These are phyloP conservation scores for Biscutella laevigata DNA, from an alignment of 441 rosid genomes.

Conservation along the genomic window DNA sequence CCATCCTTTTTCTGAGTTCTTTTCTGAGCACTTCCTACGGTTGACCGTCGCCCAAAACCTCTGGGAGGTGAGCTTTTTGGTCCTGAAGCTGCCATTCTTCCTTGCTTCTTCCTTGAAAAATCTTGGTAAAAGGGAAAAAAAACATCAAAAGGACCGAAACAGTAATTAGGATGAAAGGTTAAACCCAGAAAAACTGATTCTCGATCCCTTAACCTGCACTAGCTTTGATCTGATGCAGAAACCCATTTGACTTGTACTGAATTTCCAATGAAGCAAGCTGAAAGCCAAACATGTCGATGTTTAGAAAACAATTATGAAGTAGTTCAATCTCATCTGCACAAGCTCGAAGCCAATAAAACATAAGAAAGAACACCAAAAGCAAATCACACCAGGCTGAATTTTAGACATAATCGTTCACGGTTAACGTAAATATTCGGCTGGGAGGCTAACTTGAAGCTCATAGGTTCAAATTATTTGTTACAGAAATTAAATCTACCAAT, in stretches of 20 bases:
- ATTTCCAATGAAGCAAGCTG: conserved; percentile 48
- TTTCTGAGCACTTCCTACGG: conserved; percentile 39
- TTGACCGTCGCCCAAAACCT: conserved; percentile 39
- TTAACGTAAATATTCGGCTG: not conserved
- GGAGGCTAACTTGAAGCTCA: not conserved
- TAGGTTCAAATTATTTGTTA: too few species aligned
- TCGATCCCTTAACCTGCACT: conserved; percentile 57
- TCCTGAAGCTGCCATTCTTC: conserved; percentile 36
- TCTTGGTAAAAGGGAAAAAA: conserved; percentile 35
- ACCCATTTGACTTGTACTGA: conserved; percentile 28
- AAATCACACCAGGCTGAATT: not conserved
- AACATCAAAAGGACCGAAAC: conserved; percentile 1
- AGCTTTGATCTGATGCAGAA: conserved; percentile 43
- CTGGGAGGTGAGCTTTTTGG: conserved; percentile 41
- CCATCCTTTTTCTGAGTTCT: conserved; percentile 33
- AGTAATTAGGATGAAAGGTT: not conserved
- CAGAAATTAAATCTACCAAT: not conserved
- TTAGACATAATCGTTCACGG: not conserved
- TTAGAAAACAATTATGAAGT: conserved; percentile 3
- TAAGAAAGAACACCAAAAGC: not conserved
- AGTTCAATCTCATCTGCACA: not conserved
- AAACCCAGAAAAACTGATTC: too few species aligned
- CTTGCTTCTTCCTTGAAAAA: conserved; percentile 58
- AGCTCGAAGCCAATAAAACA: not conserved
- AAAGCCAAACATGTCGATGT: conserved; percentile 22